Percentiles rank a stretch among this genome's conserved stretches.
Conservation (phyloP, 257 asterid species). For the Schizonepeta tenuifolia region DNA sequence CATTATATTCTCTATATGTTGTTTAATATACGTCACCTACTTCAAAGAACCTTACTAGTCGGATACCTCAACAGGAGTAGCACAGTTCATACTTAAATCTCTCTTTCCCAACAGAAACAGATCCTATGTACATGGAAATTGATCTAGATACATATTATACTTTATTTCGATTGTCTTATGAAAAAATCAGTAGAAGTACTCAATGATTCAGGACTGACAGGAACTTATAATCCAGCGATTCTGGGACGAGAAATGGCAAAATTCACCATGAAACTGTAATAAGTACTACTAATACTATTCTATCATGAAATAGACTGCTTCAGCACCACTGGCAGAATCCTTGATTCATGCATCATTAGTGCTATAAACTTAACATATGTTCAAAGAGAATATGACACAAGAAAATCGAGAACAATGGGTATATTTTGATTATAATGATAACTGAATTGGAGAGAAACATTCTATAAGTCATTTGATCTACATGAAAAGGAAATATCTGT, state of each 20-base stretch:
- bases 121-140: conserved; percentile 23
- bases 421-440: neutral
- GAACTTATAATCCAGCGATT: neutral
- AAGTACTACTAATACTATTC: conserved; percentile 1
- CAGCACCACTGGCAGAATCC: neutral
- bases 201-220: neutral
- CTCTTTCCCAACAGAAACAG: conserved; percentile 10
- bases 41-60: conserved; percentile 67
- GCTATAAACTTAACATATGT: neutral
- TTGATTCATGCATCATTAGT: neutral
- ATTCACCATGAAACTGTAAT: conserved; percentile 3
- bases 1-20: conserved; percentile 67
- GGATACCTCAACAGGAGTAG: neutral
- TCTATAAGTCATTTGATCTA: neutral
- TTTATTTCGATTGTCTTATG: conserved; percentile 1
- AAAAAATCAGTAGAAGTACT: conserved; percentile 1
- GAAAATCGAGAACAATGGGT: neutral
- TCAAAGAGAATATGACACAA: neutral
- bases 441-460: neutral
- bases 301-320: neutral
- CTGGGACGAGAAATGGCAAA: neutral
- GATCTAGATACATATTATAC: conserved; percentile 9
- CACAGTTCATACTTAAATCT: conserved; percentile 16
- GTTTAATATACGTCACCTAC: conserved; percentile 61
- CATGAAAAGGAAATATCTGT: neutral